Percentiles rank a stretch among this genome's conserved stretches.
Conservation (phyloP, 139 green algal species). For the Mychonastes homosphaera region DNA sequence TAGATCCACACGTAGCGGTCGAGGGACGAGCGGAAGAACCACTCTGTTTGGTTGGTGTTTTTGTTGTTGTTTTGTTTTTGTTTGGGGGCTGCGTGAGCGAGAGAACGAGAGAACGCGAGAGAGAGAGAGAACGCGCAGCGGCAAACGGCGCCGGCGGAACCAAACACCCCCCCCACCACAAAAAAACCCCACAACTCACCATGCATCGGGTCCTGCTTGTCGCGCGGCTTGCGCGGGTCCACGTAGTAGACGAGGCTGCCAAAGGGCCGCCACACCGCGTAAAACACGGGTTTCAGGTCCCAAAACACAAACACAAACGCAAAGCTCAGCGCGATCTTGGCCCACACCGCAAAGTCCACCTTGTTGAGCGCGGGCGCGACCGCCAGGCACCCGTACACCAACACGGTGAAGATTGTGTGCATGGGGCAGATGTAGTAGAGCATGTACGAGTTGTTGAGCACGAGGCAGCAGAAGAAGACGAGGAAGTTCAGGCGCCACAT, state of each 20-base stretch:
- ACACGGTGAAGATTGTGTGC: slow-evolving; percentile 94
- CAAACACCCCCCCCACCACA: background rate
- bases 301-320: slow-evolving; percentile 62
- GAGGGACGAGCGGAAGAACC: slow-evolving; percentile 84
- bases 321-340: slow-evolving; percentile 42
- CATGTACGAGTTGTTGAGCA: slow-evolving; percentile 82
- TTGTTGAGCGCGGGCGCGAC: slow-evolving; percentile 59
- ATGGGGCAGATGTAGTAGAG: slow-evolving; percentile 99
- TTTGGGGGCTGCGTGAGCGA: background rate
- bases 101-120: too few relatives aligned
- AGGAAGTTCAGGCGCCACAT: slow-evolving; percentile 97
- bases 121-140: background rate
- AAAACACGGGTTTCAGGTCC: slow-evolving; percentile 84
- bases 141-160: background rate
- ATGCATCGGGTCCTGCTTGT: slow-evolving; percentile 58
- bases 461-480: slow-evolving; percentile 39
- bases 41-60: too few relatives aligned
- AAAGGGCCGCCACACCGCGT: slow-evolving; percentile 75
- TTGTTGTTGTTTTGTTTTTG: too few relatives aligned
- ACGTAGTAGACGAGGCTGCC: slow-evolving; percentile 68
- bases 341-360: slow-evolving; percentile 6
- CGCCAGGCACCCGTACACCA: slow-evolving; percentile 73
- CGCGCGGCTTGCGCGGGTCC: slow-evolving; percentile 63
- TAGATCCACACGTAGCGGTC: slow-evolving; percentile 95
- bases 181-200: slow-evolving; percentile 35